phyloP scores from a whole-genome alignment of 139 green algal genomes.

The Pleodorina starrii region DNA sequence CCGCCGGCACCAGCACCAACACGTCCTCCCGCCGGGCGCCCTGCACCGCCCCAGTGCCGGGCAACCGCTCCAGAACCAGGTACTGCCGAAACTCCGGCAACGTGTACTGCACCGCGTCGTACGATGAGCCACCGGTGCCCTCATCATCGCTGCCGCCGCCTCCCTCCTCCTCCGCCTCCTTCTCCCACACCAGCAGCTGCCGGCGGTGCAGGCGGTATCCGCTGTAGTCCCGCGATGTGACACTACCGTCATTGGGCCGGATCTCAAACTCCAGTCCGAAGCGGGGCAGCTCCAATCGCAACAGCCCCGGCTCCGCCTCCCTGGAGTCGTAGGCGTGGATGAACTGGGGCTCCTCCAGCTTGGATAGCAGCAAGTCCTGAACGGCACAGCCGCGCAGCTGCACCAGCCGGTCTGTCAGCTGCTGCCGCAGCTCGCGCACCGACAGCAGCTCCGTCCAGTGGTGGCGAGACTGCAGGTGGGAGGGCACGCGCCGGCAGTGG shows the following conservation, averaged over 20 bases:
- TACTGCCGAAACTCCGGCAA: constrained; percentile 69
- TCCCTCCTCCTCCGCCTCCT: too few species aligned
- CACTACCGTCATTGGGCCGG: not conserved
- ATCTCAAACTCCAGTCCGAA: constrained; percentile 70
- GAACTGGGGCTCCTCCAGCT: constrained; percentile 62
- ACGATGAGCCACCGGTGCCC: too few species aligned
- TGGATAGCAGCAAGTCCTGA: constrained; percentile 51
- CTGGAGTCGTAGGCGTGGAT: constrained; percentile 62
- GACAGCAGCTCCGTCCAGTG: constrained; percentile 28
- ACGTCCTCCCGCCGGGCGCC: constrained; percentile 12
- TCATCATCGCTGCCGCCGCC: too few species aligned
- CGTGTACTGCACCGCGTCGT: constrained; percentile 50
- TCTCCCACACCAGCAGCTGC: constrained; percentile 21
- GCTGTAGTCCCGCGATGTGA: constrained; percentile 46
- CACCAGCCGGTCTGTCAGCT: constrained; percentile 56
- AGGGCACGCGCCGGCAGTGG: constrained; percentile 22
- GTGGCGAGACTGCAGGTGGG: not conserved
- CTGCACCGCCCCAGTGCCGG: not conserved
- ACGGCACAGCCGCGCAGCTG: not conserved
- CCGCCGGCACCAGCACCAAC: constrained; percentile 58
- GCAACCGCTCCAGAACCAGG: constrained; percentile 63
- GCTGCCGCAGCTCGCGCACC: not conserved
- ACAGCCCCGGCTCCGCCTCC: not conserved
- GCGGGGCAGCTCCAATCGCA: constrained; percentile 44
- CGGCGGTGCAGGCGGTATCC: constrained; percentile 50